phyloP scores from a whole-genome alignment of 176 grass and related monocot species.

The Paspalum vaginatum region DNA sequence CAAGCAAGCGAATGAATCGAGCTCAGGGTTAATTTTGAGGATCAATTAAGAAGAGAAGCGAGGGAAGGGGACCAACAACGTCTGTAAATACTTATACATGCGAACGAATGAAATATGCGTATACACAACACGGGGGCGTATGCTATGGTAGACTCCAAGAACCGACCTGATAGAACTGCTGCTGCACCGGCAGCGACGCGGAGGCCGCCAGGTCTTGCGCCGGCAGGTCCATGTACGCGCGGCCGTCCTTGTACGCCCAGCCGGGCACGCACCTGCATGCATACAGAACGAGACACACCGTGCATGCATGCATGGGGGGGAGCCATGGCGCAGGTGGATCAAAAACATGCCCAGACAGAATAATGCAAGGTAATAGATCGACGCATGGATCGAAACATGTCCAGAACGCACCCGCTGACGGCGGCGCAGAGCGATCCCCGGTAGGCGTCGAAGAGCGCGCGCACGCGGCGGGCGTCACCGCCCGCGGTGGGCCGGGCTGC shows the following conservation, averaged over 20 bases:
- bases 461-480: constrained; percentile 11
- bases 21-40: neutral
- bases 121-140: no score
- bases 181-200: constrained; percentile 55
- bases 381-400: no score
- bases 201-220: constrained; percentile 47
- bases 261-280: constrained; percentile 72
- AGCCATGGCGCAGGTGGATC: neutral
- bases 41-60: no score
- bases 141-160: no score
- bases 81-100: no score
- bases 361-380: neutral
- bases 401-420: constrained; percentile 45
- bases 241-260: constrained; percentile 59
- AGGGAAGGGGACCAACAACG: no score
- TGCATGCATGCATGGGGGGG: neutral
- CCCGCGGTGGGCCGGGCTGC: constrained; percentile 11
- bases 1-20: constrained; percentile 1
- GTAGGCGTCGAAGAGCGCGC: constrained; percentile 64
- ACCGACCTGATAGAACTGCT: constrained; percentile 76
- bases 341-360: neutral
- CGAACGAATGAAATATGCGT: no score
- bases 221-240: constrained; percentile 62
- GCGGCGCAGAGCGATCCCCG: constrained; percentile 48
- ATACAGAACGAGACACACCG: no score